phyloP scores from a whole-genome alignment of 2,329 filamentous ascomycete genomes.

The Sporothrix globosa region DNA sequence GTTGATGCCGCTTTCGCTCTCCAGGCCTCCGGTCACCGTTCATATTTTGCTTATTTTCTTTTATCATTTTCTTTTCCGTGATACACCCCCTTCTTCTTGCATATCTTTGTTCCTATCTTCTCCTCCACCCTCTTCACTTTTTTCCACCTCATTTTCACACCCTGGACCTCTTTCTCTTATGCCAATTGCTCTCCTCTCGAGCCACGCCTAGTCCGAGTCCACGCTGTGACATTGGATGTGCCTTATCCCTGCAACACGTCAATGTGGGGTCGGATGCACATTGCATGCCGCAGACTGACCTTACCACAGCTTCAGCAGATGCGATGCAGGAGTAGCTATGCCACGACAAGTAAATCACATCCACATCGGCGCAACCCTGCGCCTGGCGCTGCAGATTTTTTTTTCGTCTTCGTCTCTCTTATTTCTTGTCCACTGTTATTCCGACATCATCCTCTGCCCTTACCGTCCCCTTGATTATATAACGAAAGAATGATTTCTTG shows the following conservation, averaged over 20 bases:
- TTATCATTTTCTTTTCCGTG: neutral
- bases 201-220: neutral
- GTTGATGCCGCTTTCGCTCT: neutral
- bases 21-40: neutral
- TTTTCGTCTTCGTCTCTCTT: neutral
- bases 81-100: slow-evolving; percentile 10
- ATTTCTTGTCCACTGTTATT: neutral
- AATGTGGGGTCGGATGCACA: slow-evolving; percentile 1
- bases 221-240: neutral
- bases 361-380: slow-evolving; percentile 8
- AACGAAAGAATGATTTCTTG: slow-evolving; percentile 11
- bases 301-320: neutral
- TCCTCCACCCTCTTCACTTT: neutral
- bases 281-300: neutral
- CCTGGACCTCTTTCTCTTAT: neutral
- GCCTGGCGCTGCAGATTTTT: neutral
- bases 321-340: slow-evolving; percentile 5
- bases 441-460: no score
- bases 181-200: neutral
- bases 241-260: neutral
- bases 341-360: slow-evolving; percentile 16
- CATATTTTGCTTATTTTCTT: neutral
- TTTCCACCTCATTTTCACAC: neutral
- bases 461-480: neutral
- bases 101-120: neutral